These are phyloP conservation scores for Saccharomycopsis babjevae DNA, from an alignment of 805 yeast species.

Conservation along the genomic window DNA sequence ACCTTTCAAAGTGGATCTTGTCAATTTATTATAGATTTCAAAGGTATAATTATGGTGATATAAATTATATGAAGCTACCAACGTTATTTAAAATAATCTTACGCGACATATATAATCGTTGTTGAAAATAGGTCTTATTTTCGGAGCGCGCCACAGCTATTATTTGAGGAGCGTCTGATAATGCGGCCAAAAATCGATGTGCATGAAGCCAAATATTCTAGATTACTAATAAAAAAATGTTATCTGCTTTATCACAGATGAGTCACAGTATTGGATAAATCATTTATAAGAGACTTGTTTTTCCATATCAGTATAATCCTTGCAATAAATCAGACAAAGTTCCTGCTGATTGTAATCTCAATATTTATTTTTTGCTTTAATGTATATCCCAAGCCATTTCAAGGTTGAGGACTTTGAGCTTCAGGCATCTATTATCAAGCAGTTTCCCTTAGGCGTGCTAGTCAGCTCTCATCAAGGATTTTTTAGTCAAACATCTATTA, in stretches of 20 bases:
- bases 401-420: neutral
- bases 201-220: neutral
- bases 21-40: no score
- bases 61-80: no score
- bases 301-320: neutral
- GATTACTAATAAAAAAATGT: neutral
- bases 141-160: no score
- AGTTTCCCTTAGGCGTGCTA: neutral
- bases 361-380: neutral
- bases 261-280: neutral
- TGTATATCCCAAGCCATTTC: neutral
- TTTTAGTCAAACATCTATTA: neutral
- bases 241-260: neutral
- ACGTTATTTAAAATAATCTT: no score
- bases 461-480: neutral
- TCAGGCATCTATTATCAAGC: neutral
- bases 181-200: neutral
- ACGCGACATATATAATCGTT: no score
- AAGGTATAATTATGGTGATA: no score
- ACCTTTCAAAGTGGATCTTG: no score
- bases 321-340: neutral
- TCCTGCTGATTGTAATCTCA: neutral
- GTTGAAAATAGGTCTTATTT: no score
- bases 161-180: neutral
- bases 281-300: neutral